phyloP scores from a whole-genome alignment of 768 basidiomycete genomes.

The Rhizopogon vinicolor region DNA sequence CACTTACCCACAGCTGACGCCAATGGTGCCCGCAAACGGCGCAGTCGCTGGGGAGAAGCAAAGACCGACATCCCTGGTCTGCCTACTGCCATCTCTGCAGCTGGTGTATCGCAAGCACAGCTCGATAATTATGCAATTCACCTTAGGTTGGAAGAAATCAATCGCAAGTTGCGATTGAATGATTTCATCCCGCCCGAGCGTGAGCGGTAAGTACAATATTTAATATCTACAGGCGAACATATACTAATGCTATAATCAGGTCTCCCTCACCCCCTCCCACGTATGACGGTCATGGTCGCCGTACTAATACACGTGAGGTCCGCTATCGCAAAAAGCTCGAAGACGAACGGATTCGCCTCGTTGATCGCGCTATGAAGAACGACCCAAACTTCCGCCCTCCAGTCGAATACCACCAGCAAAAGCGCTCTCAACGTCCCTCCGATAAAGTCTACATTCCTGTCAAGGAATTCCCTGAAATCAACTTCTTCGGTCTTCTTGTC shows the following conservation, averaged over 20 bases:
- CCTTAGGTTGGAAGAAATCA: slow-evolving; percentile 94
- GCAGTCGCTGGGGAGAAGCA: slow-evolving; percentile 96
- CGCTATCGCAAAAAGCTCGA: slow-evolving; percentile 95
- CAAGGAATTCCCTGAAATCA: slow-evolving; percentile 99
- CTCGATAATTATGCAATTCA: slow-evolving; percentile 98
- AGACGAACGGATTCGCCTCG: slow-evolving; percentile 87
- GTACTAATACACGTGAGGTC: slow-evolving; percentile 98
- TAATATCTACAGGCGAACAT: not conserved
- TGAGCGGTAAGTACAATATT: slow-evolving; percentile 59
- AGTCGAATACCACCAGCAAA: slow-evolving; percentile 93
- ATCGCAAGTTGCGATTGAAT: slow-evolving; percentile 88
- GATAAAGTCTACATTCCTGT: slow-evolving; percentile 99
- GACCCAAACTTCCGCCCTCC: slow-evolving; percentile 98
- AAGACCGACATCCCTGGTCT: slow-evolving; percentile 88
- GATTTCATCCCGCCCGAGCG: slow-evolving; percentile 95
- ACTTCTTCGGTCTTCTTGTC: slow-evolving; percentile 97
- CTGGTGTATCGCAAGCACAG: slow-evolving; percentile 92
- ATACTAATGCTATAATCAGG: slow-evolving; percentile 34
- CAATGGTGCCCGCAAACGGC: slow-evolving; percentile 88
- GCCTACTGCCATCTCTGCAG: slow-evolving; percentile 90
- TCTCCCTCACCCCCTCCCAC: slow-evolving; percentile 97
- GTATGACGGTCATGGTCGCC: slow-evolving; percentile 95
- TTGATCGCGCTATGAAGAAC: slow-evolving; percentile 95
- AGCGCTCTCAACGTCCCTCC: slow-evolving; percentile 87
- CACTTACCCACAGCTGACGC: slow-evolving; percentile 60